These are phyloP conservation scores for Symbiodinium pilosum DNA, from an alignment of 73 alveolate genomes.

Conservation along the genomic window DNA sequence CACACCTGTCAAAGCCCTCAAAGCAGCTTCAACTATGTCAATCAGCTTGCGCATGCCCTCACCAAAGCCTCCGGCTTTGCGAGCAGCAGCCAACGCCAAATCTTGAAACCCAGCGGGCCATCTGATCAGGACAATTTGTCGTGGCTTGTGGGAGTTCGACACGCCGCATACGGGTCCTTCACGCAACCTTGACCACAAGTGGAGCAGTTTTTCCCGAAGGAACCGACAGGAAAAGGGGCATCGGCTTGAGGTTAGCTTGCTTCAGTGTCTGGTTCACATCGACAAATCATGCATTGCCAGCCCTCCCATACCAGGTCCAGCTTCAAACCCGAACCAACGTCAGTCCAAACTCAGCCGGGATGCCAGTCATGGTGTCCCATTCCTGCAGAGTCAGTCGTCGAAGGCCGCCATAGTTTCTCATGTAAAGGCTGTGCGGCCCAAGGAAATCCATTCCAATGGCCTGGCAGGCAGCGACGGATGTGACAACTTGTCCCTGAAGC, in stretches of 20 bases:
- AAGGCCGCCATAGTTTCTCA: background rate
- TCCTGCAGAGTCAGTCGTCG: background rate
- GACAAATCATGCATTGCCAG: no score
- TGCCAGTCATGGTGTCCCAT: conserved; percentile 11
- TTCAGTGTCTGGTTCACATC: no score
- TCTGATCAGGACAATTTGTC: background rate
- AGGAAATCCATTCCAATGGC: conserved; percentile 32
- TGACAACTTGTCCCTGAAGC: background rate
- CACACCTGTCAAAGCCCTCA: no score
- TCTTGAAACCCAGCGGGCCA: conserved; percentile 43
- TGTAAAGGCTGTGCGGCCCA: conserved; percentile 21
- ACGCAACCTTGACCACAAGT: background rate
- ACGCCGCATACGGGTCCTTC: no score
- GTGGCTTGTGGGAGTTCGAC: no score
- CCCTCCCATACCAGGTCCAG: no score
- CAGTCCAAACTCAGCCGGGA: background rate
- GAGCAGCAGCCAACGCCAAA: conserved; percentile 70
- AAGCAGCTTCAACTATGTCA: no score
- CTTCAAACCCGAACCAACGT: background rate
- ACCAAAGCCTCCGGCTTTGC: conserved; percentile 45
- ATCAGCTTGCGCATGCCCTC: no score
- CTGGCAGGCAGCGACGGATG: background rate
- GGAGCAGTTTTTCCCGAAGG: background rate
- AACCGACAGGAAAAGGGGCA: no score
- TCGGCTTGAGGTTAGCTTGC: no score